Base-by-base conservation (phyloP, 2,329 filamentous ascomycete genomes). In the Penicillium nordicum region DNA sequence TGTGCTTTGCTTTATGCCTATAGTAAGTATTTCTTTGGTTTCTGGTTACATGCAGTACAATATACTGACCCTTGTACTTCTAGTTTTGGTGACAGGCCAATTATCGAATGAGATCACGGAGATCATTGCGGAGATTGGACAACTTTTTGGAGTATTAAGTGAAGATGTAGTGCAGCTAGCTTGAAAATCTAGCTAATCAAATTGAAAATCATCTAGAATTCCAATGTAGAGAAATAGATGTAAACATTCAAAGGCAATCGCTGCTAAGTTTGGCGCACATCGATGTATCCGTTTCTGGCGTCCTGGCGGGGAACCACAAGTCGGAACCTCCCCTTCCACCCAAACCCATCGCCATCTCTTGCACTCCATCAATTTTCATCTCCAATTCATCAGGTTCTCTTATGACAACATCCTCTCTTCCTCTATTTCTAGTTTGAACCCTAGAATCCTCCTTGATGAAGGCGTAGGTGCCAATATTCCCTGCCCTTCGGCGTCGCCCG, bases 1-100 rank as follows among this genome's bases (percentile, higher is more conserved):
- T 97, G 94, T 72, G 92, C 93, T 61, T 78, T 97, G 63, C 76
- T 97, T 42, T 99, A 97, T 76, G 92, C 93, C 18, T 99, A 96
- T 76, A 90, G 82, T 84, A 69, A 72, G 80, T 77, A 34, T 34
- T 48, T 11, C 14, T 32, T 43, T 34, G 6, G 10, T 18, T 44
- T 38, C 44, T 34, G 3, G 23, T 50, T 29, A 23, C n/a, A 9
- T n/a, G 21, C 34, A 41, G 40, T 38, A 5, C 14, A 9, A 12
- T n/a, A 23, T 34, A 41, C 49, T 62, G 29, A 63, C 50, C 7
- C 25, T 43, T 41, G 30, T 25, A 23, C 45, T 32, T 48, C 44
- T 56, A 85, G 84, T 84, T 23, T 73, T 88, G 44, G 84, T 87
- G 27, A 87, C 84, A 30, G 83, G 80, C 36, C 84, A 85, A 62